These are phyloP conservation scores for Mortierella sp. DNA, from an alignment of 371 early-diverging fungal species.

Conservation along the genomic window DNA sequence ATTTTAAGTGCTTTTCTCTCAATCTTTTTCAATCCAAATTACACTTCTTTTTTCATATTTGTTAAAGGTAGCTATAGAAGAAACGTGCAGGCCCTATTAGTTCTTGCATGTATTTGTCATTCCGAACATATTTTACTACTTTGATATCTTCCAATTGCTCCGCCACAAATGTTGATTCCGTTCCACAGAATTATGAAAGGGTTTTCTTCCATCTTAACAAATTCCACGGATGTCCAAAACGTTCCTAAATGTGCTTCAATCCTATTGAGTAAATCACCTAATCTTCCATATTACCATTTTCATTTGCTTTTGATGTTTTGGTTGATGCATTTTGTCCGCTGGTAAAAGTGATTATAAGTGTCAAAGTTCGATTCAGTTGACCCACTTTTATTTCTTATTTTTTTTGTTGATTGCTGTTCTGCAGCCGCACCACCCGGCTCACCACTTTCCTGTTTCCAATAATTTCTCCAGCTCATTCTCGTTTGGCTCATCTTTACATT, in stretches of 20 bases:
- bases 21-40: no score
- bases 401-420: not conserved
- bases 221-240: not conserved
- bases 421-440: not conserved
- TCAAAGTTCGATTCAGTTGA: constrained; percentile 10
- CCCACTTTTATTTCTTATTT: constrained; percentile 8
- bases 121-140: no score
- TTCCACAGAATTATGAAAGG: not conserved
- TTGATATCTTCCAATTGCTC: not conserved
- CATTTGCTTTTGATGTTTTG: not conserved
- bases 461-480: not conserved
- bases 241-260: not conserved
- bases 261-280: not conserved
- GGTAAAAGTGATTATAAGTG: not conserved
- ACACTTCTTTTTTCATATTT: no score
- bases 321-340: constrained; percentile 5
- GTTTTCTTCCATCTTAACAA: not conserved
- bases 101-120: not conserved
- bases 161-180: not conserved
- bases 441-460: not conserved
- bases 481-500: not conserved
- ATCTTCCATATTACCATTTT: not conserved
- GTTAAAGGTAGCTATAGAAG: no score
- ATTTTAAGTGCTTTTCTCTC: not conserved
- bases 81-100: no score